These are phyloP conservation scores for Endogone sp. DNA, from an alignment of 192 early-diverging fungal genomes.

Conservation along the genomic window DNA sequence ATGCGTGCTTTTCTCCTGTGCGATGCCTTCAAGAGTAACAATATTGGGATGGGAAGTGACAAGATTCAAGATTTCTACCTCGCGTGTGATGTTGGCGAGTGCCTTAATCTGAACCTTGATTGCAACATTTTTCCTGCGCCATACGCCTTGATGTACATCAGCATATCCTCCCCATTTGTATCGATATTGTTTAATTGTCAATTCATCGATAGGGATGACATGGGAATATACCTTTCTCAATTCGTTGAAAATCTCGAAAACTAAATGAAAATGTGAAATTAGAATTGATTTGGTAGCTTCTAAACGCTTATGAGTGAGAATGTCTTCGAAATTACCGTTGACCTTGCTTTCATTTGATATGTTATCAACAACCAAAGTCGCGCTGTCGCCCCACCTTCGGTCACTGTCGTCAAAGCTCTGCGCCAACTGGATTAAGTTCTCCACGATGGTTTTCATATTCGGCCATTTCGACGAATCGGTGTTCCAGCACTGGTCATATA, in stretches of 20 bases:
- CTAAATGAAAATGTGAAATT: too few species aligned
- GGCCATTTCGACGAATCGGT: neutral
- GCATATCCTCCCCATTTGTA: neutral
- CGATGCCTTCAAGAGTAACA: neutral
- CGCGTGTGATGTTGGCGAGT: neutral
- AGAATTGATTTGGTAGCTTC: too few species aligned
- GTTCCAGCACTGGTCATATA: neutral
- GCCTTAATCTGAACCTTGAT: neutral
- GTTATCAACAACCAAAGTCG: neutral
- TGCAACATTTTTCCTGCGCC: neutral
- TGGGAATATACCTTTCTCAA: neutral
- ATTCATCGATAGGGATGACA: neutral
- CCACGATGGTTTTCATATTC: neutral
- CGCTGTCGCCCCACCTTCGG: neutral
- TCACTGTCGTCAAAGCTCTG: neutral
- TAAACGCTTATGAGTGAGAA: too few species aligned
- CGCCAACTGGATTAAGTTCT: neutral
- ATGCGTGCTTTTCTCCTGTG: neutral
- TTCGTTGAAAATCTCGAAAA: neutral
- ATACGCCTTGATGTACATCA: neutral
- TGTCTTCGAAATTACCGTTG: too few species aligned
- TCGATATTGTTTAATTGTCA: neutral
- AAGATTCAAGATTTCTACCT: neutral
- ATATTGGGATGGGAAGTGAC: neutral
- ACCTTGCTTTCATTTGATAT: too few species aligned